Base-by-base conservation (phyloP, 768 basidiomycete species). In the Hirschioporus abietinus region DNA sequence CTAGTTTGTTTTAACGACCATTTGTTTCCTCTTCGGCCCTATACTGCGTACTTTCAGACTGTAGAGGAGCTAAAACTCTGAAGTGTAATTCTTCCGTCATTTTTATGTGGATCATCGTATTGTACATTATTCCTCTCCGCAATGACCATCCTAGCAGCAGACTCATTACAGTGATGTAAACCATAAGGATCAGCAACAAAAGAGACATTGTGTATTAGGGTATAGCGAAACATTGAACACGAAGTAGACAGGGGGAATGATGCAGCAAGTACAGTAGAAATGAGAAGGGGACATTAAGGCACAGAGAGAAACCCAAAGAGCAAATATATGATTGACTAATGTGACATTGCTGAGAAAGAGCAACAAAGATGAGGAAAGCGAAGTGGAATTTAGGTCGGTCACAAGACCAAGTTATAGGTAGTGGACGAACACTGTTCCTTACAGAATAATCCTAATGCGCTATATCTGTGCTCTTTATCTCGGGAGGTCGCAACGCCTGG, bases 51-150 rank as follows among this genome's bases (percentile, higher is more conserved):
- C 30, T 30, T 8, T 30, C 30, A 30, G 30, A 30, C 8, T 30
- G 30, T 30, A 30, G 30, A 30, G 30, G 4, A n/a, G n/a, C 8
- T 30, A 52, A 52, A 20, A 3, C 15, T 52, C 12, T 52, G 15
- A 52, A 52, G 42, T 52, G 42, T 52, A 52, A 52, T 52, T 52
- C 42, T 15, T 20, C 42, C 20, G 42, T 52, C 42, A 12, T 52
- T 52, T 52, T 52, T 52, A 52, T 52, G 42, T 52, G 42, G 42
- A 52, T 52, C 42, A 52, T 52, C 42, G 42, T 52, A 52, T 52
- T 52, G 42, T 52, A 52, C 42, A 52, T 52, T 52, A 52, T 52
- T 52, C 42, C 42, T 52, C 20, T 52, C 42, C 42, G 42, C 42
- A 52, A 6, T 52, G 42, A 15, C 42, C 42, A 52, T 52, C 42